Evolutionary conservation across 2,329 filamentous ascomycete species (phyloP).

Genomic region (Clarireedia homoeocarpa): DNA sequence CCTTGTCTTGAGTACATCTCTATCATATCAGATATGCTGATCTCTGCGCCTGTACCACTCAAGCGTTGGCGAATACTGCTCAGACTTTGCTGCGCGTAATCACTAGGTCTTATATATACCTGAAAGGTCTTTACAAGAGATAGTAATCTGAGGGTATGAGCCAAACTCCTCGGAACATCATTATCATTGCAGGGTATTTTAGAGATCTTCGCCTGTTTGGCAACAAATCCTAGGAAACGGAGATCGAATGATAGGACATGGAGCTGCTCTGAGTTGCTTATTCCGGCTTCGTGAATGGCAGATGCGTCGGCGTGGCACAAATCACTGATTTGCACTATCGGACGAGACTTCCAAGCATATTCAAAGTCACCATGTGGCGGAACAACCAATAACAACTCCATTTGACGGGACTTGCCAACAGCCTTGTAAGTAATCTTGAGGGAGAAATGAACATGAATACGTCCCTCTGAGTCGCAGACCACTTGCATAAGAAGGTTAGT

Average conservation of each 20-base stretch:
- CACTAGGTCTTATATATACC: background rate
- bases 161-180: background rate
- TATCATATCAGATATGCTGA: background rate
- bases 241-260: background rate
- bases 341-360: background rate
- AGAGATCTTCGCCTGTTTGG: background rate
- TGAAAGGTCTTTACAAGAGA: background rate
- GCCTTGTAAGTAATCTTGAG: background rate
- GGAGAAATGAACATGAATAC: background rate
- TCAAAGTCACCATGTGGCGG: background rate
- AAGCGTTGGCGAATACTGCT: background rate
- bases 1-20: background rate
- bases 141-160: background rate
- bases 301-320: background rate
- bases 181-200: background rate
- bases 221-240: background rate
- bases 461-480: background rate
- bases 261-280: background rate
- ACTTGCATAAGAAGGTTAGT: no score
- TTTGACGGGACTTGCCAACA: background rate
- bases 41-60: background rate
- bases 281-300: background rate
- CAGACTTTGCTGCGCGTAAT: background rate
- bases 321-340: background rate
- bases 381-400: background rate